Evolutionary conservation across 2,329 filamentous ascomycete species (phyloP), one percentile per base, ranked within the genome.

Genomic region (Hypoxylon sp.): DNA sequence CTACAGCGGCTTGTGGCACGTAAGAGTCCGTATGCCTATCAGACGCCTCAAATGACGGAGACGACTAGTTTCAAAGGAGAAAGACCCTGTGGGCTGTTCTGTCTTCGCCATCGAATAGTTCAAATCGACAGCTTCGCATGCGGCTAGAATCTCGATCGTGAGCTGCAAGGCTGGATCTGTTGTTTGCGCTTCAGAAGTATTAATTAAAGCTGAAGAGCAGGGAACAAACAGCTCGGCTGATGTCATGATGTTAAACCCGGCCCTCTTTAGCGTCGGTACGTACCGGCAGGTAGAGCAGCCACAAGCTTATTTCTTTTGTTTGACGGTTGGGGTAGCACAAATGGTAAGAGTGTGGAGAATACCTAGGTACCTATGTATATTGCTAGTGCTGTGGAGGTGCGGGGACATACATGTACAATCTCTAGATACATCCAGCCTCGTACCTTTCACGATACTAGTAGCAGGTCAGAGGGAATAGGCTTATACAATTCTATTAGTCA

Each of bases 171-270:
- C 56, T 67, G 55, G 57, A 20, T 10, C 31, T n/a, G 22, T 46
- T 40, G 20, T 33, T 20, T 27, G 46, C 37, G 14, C 27, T 58
- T 44, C 49, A 46, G 20, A 27, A 27, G 3, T 30, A 42, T 54
- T 31, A 51, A 30, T 7, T 46, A n/a, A 20, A 57, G 54, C 50
- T 60, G 30, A 59, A 48, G 40, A 46, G 22, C 40, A 69, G 55
- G 75, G 75, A 77, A 71, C 35, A 75, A 74, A 73, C 25, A 61
- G 71, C 67, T 77, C 72, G 64, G 50, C 68, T 76, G 76, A 78
- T 70, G 76, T 78, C 76, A 78, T 76, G 37, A 69, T 25, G 11
- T 61, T 44, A 33, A 42, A 46, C 35, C 17, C 33, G 27, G 31
- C 5, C 17, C 17, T 8, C 40, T 44, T 48, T 67, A 54, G 55